phyloP scores from a whole-genome alignment of 257 asterid genomes.

The Przewalskia tangutica region DNA sequence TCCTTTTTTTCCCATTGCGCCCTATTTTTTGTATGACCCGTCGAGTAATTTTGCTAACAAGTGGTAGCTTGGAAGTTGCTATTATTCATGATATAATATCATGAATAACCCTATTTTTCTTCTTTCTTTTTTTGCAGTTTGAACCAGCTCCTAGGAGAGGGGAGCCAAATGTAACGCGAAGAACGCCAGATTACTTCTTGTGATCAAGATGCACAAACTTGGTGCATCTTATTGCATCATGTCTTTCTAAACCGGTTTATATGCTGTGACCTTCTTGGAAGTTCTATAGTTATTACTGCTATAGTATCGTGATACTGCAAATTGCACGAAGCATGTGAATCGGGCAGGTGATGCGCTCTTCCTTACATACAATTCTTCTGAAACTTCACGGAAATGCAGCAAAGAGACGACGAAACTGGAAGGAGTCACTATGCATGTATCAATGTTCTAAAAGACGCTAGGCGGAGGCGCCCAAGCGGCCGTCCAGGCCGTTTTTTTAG shows the following conservation, averaged over 20 bases:
- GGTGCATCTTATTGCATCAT: conserved; percentile 13
- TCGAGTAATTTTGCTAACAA: neutral
- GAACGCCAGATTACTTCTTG: conserved; percentile 81
- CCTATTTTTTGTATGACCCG: neutral
- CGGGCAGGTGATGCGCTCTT: conserved; percentile 2
- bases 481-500: no score
- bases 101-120: neutral
- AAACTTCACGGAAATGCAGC: neutral
- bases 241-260: conserved; percentile 24
- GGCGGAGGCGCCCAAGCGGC: no score
- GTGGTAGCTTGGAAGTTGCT: neutral
- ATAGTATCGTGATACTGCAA: neutral
- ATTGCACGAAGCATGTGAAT: conserved; percentile 6
- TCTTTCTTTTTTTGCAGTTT: conserved; percentile 33
- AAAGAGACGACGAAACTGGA: neutral
- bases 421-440: neutral
- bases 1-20: neutral
- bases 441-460: no score
- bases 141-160: conserved; percentile 89
- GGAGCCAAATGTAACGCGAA: conserved; percentile 81
- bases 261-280: conserved; percentile 17
- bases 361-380: neutral
- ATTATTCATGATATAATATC: neutral
- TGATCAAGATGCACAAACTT: conserved; percentile 26
- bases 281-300: conserved; percentile 3